Percentiles rank a stretch among this genome's conserved stretches.
phyloP scores from a whole-genome alignment of 2,329 filamentous ascomycete genomes.

The Ophiosphaerella narmari region DNA sequence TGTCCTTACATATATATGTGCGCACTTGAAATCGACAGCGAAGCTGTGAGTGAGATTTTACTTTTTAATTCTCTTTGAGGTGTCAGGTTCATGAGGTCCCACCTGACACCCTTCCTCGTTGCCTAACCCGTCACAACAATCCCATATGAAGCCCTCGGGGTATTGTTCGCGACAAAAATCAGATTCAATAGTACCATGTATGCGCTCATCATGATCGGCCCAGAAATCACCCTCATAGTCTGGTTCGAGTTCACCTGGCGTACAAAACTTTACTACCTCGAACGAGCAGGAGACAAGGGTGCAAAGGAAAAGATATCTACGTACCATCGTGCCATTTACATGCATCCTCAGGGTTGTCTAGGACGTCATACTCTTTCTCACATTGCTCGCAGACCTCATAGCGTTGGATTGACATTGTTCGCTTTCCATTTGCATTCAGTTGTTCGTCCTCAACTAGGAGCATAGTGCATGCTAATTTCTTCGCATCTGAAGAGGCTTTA shows the following conservation, averaged over 20 bases:
- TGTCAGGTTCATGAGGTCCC: background rate
- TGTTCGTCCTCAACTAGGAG: too few relatives aligned
- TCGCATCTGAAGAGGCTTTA: too few relatives aligned
- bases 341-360: slow-evolving; percentile 8
- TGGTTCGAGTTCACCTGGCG: background rate
- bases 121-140: slow-evolving; percentile 2
- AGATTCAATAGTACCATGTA: background rate
- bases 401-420: background rate
- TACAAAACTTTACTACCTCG: background rate
- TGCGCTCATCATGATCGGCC: slow-evolving; percentile 1
- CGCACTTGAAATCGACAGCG: too few relatives aligned
- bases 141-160: slow-evolving; percentile 9
- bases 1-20: too few relatives aligned
- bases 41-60: too few relatives aligned
- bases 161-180: background rate
- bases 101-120: background rate
- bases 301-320: background rate
- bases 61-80: too few relatives aligned
- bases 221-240: slow-evolving; percentile 1
- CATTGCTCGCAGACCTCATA: slow-evolving; percentile 20
- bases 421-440: background rate
- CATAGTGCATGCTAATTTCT: too few relatives aligned
- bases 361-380: slow-evolving; percentile 20
- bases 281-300: background rate
- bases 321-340: slow-evolving; percentile 25